These are phyloP conservation scores for Microdochium nivale DNA, from an alignment of 2,329 filamentous ascomycete genomes.

Conservation along the genomic window DNA sequence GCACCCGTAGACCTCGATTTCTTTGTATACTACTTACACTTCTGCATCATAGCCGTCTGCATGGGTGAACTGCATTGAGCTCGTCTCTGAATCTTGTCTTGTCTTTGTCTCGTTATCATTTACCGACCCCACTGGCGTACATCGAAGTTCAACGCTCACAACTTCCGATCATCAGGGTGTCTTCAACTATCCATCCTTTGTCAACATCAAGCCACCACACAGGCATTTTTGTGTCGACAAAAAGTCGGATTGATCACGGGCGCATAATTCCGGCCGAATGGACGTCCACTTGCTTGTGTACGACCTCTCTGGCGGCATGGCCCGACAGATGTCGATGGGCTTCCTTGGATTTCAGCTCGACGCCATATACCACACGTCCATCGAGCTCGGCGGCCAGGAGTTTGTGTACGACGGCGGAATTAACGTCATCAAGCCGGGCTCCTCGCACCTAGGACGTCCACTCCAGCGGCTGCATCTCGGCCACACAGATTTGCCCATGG, in stretches of 20 bases:
- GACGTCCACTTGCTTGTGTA: conserved; percentile 72
- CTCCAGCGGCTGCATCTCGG: conserved; percentile 71
- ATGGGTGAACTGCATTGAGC: too few species aligned
- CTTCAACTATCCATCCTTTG: too few species aligned
- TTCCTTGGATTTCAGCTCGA: conserved; percentile 60
- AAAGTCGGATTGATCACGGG: background rate
- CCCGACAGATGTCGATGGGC: conserved; percentile 44
- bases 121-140: too few species aligned
- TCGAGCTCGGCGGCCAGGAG: conserved; percentile 77
- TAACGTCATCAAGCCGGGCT: conserved; percentile 69
- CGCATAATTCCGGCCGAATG: conserved; percentile 35
- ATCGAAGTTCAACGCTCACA: too few species aligned
- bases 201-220: background rate
- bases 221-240: background rate
- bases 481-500: conserved; percentile 66
- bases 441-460: conserved; percentile 78
- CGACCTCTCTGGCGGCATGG: conserved; percentile 60
- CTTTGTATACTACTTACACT: too few species aligned
- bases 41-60: too few species aligned
- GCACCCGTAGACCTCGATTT: too few species aligned
- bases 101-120: too few species aligned
- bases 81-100: too few species aligned
- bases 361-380: conserved; percentile 89
- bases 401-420: conserved; percentile 88
- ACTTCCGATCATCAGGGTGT: too few species aligned